These are phyloP conservation scores for Teratosphaeria gauchensis DNA, from an alignment of 2,329 filamentous ascomycete species.

Conservation along the genomic window DNA sequence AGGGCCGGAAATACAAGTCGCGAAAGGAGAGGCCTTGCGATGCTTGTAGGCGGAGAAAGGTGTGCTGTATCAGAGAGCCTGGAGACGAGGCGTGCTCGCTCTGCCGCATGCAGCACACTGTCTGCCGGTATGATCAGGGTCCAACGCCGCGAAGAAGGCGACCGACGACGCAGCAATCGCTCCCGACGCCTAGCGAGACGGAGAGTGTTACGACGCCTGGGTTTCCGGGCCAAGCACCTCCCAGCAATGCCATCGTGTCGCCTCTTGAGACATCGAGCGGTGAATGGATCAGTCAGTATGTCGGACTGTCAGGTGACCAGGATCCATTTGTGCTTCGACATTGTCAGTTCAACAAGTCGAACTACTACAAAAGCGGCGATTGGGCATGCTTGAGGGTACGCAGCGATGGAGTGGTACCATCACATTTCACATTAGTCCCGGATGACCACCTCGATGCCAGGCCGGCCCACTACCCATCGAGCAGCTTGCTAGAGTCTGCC, in stretches of 20 bases:
- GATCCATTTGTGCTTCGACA: constrained; percentile 14
- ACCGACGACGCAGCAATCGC: constrained; percentile 1
- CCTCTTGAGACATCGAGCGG: neutral
- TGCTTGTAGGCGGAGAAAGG: constrained; percentile 6
- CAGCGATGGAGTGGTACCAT: constrained; percentile 2
- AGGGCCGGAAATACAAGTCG: constrained; percentile 15
- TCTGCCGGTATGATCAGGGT: constrained; percentile 13
- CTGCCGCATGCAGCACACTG: constrained; percentile 11
- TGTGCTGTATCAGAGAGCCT: constrained; percentile 15
- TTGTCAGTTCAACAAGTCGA: constrained; percentile 12
- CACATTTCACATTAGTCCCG: constrained; percentile 9
- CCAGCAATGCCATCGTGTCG: neutral
- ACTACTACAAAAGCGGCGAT: constrained; percentile 12
- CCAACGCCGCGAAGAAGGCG: constrained; percentile 13
- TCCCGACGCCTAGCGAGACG: constrained; percentile 1
- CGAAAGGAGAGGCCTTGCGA: constrained; percentile 16
- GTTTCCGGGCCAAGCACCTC: neutral
- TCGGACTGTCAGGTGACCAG: constrained; percentile 12
- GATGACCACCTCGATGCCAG: constrained; percentile 9
- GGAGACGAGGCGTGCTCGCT: constrained; percentile 15
- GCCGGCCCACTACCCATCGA: constrained; percentile 11
- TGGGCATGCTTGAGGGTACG: constrained; percentile 12
- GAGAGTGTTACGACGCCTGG: neutral
- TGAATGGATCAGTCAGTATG: constrained; percentile 15
- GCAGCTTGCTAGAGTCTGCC: constrained; percentile 10